Base-by-base conservation (phyloP, 164 flowering plant species). In the Paratinospora sagittata region DNA sequence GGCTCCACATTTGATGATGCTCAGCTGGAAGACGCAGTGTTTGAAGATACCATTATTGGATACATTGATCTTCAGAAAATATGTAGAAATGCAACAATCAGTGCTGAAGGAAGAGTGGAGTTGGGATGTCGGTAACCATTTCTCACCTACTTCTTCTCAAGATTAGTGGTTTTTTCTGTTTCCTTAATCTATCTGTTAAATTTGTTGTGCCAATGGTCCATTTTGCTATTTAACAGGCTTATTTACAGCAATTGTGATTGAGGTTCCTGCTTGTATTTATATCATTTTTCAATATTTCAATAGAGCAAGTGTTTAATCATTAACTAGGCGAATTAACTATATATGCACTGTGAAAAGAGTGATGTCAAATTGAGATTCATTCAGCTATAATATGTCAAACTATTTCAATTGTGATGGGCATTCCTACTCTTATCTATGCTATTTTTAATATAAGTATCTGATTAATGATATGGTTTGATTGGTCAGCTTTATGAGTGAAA, bases 21-120 rank as follows among this genome's bases (percentile, higher is more conserved):
- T 68, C 78, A 85, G 45, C 84, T 95, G 37, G 77, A 86, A 70
- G 90, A 84, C 83, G 98, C 80, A 30, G 81, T 79, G 23, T 92
- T 95, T 75, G 97, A 95, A 79, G 99, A 92, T 82, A 92, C 97
- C 75, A 92, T 95, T 36, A 88, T 92, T 0, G 97, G 98, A 37
- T 95, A 95, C 79, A 84, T 92, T 70, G 98, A 95, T 81, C 89
- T 95, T 52, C 97, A 92, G 81, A 95, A 95, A 83, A 75, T 95
- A 14, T 95, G 98, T 73, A 76, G 49, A 55, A 92, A 95, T 70
- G 77, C 76, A 6, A 76, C 85, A 6, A 85, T 95, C 57, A 78
- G 17, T 72, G 75, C 68, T 0, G 94, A 88, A 12, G 85, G 89
- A 70, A 85, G 97, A 84, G 83, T 66, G 17, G 83, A 72, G 13